A percentile compares a stretch with the other conserved stretches of the same genome.
These are phyloP conservation scores for Coprinopsis cinerea DNA, from an alignment of 768 basidiomycete species.

Conservation along the genomic window DNA sequence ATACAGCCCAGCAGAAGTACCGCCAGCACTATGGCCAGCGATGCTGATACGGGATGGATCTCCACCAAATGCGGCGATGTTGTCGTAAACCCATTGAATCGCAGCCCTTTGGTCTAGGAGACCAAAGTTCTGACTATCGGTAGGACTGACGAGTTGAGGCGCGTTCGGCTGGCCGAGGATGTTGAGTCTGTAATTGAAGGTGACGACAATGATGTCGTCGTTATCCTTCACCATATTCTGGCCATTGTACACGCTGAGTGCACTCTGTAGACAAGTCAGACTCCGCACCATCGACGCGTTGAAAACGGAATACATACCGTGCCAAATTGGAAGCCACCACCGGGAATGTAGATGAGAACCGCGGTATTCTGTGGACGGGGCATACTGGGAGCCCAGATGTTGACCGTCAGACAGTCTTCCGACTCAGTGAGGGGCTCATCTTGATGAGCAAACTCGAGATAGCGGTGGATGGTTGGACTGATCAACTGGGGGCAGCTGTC, in stretches of 20 bases:
- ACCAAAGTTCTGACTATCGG: constrained; percentile 31
- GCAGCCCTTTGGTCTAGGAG: constrained; percentile 34
- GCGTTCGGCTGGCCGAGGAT: constrained; percentile 36
- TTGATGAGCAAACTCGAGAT: constrained; percentile 20
- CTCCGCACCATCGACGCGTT: too few relatives aligned
- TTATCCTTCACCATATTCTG: constrained; percentile 26
- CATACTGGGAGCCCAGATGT: constrained; percentile 30
- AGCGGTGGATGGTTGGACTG: constrained; percentile 19
- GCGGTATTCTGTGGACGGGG: constrained; percentile 20
- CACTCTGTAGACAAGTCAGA: constrained; percentile 22
- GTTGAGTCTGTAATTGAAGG: constrained; percentile 34
- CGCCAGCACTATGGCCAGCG: constrained; percentile 34
- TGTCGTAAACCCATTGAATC: constrained; percentile 39
- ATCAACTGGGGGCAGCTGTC: constrained; percentile 25
- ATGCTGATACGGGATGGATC: constrained; percentile 30
- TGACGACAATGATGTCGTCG: constrained; percentile 30
- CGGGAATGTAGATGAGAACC: constrained; percentile 32
- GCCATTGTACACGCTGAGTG: constrained; percentile 22
- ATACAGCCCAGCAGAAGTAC: constrained; percentile 27
- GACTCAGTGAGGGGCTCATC: constrained; percentile 24
- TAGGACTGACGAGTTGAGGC: constrained; percentile 25
- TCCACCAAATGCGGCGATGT: constrained; percentile 39
- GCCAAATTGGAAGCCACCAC: constrained; percentile 29
- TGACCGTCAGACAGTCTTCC: constrained; percentile 32
- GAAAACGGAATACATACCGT: constrained; percentile 19